Evolutionary conservation across 495 filamentous ascomycete genomes (phyloP).

Genomic region (Aspergillus sclerotiicarbonarius): DNA sequence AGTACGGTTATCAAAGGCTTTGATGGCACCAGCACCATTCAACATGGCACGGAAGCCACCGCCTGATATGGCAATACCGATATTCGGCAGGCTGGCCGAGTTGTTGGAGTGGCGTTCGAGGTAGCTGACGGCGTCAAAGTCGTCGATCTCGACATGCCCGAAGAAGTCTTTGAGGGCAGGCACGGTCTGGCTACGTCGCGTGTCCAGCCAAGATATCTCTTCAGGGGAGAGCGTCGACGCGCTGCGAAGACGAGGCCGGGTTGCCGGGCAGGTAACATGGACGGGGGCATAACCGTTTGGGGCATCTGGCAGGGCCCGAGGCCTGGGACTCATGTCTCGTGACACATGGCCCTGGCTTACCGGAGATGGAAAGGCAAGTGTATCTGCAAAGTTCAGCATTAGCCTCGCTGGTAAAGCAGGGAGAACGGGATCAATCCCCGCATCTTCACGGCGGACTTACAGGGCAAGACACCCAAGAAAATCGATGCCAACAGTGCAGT

Average conservation of each 20-base stretch:
- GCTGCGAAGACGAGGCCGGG: slow-evolving; percentile 41
- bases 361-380: no score
- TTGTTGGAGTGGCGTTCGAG: slow-evolving; percentile 57
- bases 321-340: not conserved
- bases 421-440: no score
- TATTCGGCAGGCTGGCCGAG: slow-evolving; percentile 53
- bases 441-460: no score
- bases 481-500: no score
- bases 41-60: slow-evolving; percentile 72
- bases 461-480: no score
- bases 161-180: slow-evolving; percentile 64
- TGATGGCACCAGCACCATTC: slow-evolving; percentile 74
- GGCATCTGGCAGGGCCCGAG: slow-evolving; percentile 13
- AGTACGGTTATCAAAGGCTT: slow-evolving; percentile 73
- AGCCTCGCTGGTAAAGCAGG: no score
- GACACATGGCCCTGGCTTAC: no score
- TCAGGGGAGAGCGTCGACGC: slow-evolving; percentile 55
- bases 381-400: no score
- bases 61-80: slow-evolving; percentile 49
- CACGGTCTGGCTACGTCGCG: slow-evolving; percentile 46
- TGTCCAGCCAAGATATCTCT: slow-evolving; percentile 63
- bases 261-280: slow-evolving; percentile 27
- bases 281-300: slow-evolving; percentile 35
- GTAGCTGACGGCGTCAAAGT: slow-evolving; percentile 68
- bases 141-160: slow-evolving; percentile 59